phyloP scores from a whole-genome alignment of 495 filamentous ascomycete genomes.

The Hypoxylon perforatum region DNA sequence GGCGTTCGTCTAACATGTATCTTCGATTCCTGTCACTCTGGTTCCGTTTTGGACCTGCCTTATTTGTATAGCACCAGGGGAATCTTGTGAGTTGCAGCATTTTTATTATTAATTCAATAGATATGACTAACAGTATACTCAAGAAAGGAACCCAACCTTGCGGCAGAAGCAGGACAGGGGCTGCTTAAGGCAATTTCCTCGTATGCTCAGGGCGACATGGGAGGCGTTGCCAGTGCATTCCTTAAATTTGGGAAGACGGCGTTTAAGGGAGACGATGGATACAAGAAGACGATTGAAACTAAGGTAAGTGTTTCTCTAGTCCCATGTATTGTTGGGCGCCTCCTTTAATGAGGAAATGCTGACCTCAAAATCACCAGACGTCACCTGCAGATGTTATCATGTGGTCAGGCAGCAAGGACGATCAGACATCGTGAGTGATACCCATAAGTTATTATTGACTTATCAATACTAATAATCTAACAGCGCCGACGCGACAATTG shows the following conservation, averaged over 20 bases:
- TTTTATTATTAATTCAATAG: too few relatives aligned
- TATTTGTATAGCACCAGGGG: conserved; percentile 97
- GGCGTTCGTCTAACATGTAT: conserved; percentile 95
- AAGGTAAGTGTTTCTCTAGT: conserved; percentile 56
- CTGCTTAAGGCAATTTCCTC: conserved; percentile 83
- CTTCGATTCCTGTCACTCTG: conserved; percentile 98
- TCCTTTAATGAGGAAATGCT: conserved; percentile 47
- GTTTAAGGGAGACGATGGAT: conserved; percentile 83
- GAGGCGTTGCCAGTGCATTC: conserved; percentile 76
- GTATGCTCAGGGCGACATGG: conserved; percentile 86
- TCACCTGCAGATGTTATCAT: conserved; percentile 97
- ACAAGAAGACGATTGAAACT: conserved; percentile 83
- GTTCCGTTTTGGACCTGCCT: conserved; percentile 93
- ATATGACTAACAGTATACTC: too few relatives aligned
- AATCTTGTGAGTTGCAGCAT: too few relatives aligned
- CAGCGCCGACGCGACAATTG: conserved; percentile 71
- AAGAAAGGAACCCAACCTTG: conserved; percentile 98
- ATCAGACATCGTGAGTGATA: conserved; percentile 83
- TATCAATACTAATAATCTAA: conserved; percentile 29
- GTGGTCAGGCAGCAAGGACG: conserved; percentile 97
- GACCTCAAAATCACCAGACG: conserved; percentile 57
- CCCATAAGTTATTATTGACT: conserved; percentile 7
- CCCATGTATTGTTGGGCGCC: background rate
- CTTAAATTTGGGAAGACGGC: conserved; percentile 89
- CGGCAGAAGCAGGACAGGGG: conserved; percentile 94